phyloP scores from a whole-genome alignment of 495 filamentous ascomycete genomes.

The Annulohypoxylon moriforme region DNA sequence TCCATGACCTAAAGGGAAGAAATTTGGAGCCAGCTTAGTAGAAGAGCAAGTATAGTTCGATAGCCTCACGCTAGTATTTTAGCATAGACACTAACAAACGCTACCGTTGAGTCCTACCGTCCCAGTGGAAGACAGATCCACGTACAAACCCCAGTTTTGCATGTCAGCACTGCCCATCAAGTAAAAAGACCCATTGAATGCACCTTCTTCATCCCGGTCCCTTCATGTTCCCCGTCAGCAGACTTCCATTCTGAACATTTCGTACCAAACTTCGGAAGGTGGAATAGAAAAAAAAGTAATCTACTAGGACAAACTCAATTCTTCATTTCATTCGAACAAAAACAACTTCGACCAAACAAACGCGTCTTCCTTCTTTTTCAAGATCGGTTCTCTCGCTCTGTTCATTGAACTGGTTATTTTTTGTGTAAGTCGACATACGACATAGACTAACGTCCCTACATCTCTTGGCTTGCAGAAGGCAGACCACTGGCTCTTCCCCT shows the following conservation, averaged over 20 bases:
- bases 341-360: constrained; percentile 7
- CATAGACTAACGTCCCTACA: neutral
- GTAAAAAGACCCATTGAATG: constrained; percentile 23
- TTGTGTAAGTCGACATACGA: neutral
- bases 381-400: constrained; percentile 3
- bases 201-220: constrained; percentile 7
- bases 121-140: constrained; percentile 29
- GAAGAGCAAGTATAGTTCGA: constrained; percentile 33
- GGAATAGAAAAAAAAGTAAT: neutral
- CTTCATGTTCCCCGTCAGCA: constrained; percentile 27
- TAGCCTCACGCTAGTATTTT: constrained; percentile 11
- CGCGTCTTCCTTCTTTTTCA: neutral
- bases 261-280: neutral
- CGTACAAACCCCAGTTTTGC: constrained; percentile 24
- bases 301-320: constrained; percentile 29
- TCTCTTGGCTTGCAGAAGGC: constrained; percentile 18
- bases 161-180: constrained; percentile 26
- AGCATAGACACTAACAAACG: constrained; percentile 32
- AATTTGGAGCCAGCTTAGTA: neutral
- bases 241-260: constrained; percentile 16
- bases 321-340: constrained; percentile 23
- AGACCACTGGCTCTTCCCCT: constrained; percentile 12
- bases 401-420: constrained; percentile 2
- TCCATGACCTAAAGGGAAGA: constrained; percentile 16
- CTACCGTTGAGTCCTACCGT: constrained; percentile 28